Conservation (phyloP, 192 early-diverging fungal species). For the Backusella sp. region DNA sequence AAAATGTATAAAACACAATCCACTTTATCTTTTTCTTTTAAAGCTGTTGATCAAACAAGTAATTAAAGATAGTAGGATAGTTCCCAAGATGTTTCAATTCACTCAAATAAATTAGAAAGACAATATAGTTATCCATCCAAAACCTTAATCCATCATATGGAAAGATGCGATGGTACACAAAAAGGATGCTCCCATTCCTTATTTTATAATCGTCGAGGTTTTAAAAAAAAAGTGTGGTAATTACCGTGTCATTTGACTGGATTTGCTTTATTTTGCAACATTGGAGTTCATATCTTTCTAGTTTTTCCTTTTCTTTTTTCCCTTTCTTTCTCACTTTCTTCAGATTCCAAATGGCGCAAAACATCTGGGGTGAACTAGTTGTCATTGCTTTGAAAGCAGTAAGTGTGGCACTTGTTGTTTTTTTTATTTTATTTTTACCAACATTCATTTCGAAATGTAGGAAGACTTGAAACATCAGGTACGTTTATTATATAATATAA, state of each 20-base stretch:
- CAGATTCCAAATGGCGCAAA: background rate
- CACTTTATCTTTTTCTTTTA: background rate
- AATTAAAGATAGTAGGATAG: background rate
- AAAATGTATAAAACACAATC: background rate
- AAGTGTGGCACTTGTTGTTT: background rate
- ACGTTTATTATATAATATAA: background rate
- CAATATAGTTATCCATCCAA: background rate
- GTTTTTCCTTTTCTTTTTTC: background rate
- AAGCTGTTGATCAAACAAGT: background rate
- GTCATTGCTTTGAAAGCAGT: background rate
- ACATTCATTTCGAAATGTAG: background rate
- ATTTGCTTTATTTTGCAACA: conserved; percentile 9
- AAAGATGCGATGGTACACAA: background rate
- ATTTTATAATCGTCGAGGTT: background rate
- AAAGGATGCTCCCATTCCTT: background rate
- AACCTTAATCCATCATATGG: background rate
- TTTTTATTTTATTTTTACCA: background rate
- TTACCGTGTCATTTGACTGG: background rate
- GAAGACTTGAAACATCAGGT: conserved; percentile 1
- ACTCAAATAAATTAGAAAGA: background rate
- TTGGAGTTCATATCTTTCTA: background rate
- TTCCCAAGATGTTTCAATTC: background rate
- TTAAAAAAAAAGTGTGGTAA: conserved; percentile 1
- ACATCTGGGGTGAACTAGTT: conserved; percentile 1
- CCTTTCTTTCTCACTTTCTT: background rate